Evolutionary conservation across 225 moss, liverwort and hornwort genomes (phyloP), one percentile per base, ranked within the genome.

Genomic region (Straminergon stramineum): DNA sequence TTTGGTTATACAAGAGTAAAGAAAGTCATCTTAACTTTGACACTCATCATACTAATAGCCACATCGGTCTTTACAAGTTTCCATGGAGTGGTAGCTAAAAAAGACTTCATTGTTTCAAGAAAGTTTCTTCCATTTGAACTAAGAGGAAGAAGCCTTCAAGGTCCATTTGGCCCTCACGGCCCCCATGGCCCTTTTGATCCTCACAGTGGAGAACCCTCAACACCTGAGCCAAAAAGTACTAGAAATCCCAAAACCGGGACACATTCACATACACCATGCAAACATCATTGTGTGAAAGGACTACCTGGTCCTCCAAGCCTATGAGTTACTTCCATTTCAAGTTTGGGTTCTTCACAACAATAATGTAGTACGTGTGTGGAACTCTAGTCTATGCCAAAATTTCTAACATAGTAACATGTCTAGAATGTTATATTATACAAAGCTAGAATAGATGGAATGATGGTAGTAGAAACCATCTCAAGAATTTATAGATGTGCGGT

Each of bases 41-140:
- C 5, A 7, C 4, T 48, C 2, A 48, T 48, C 4, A 19, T 19
- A 31, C 10, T 75, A 31, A 6, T 75, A 4, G 75, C 19, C 11
- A 31, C 31, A 23, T 48, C 2, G 0, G 1, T 17, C 31, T 1
- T 75, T 31, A 11, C 6, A 30, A 31, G 48, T 48, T 22, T 53
- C 34, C 31, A 32, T 20, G 51, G 51, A 0, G 4, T 55, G 1
- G 23, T 0, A 37, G 0, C 1, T 23, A 2, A 56, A 37, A 56
- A 37, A 1, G 56, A 37, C 24, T 56, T 37, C 0, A 15, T 0
- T 22, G 24, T 4, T 15, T 10, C 30, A 4, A 48, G 10, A 48
- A 75, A 43, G 6, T 16, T 75, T 48, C 27, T 73, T 45, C 45
- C 41, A 26, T 22, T 41, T 0, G 2, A 5, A 71, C 41, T 24